Evolutionary conservation across 2,329 filamentous ascomycete species (phyloP).

Genomic region (Metarhizium robertsii): DNA sequence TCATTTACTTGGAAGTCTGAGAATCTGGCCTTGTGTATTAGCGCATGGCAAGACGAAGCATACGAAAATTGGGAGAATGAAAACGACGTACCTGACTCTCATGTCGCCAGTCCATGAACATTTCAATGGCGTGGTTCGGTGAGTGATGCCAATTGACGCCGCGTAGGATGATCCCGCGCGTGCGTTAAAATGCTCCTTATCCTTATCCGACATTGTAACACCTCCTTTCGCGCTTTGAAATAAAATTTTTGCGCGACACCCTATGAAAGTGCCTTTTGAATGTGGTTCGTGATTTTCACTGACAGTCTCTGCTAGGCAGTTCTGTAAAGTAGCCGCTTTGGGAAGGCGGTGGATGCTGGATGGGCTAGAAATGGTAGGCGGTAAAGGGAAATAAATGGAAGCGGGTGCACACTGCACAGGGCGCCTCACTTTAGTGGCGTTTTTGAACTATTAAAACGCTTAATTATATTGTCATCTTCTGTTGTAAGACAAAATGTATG

Average conservation of each 20-base stretch:
- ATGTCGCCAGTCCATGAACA: constrained; percentile 30
- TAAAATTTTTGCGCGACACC: neutral
- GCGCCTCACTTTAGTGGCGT: too few relatives aligned
- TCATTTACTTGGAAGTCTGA: constrained; percentile 93
- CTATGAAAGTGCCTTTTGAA: too few relatives aligned
- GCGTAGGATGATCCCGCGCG: constrained; percentile 24
- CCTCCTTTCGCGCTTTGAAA: neutral
- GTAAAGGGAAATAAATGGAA: neutral
- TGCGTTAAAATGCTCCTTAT: constrained; percentile 17
- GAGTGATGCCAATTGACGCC: constrained; percentile 28
- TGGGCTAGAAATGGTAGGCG: neutral
- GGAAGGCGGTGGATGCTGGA: neutral
- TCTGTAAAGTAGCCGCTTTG: neutral
- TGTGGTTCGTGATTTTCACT: neutral
- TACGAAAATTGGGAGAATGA: neutral
- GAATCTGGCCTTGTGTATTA: constrained; percentile 43
- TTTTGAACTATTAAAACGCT: too few relatives aligned
- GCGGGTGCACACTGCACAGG: too few relatives aligned
- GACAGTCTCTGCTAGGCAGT: neutral
- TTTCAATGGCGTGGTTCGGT: constrained; percentile 27
- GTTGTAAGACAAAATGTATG: too few relatives aligned
- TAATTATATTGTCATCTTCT: too few relatives aligned
- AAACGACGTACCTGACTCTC: constrained; percentile 24
- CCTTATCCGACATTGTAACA: constrained; percentile 21
- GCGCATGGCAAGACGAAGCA: neutral